Evolutionary conservation across 148 eudicot species (phyloP), one percentile per base, ranked within the genome.

Genomic region (Vaccinium macrocarpon): DNA sequence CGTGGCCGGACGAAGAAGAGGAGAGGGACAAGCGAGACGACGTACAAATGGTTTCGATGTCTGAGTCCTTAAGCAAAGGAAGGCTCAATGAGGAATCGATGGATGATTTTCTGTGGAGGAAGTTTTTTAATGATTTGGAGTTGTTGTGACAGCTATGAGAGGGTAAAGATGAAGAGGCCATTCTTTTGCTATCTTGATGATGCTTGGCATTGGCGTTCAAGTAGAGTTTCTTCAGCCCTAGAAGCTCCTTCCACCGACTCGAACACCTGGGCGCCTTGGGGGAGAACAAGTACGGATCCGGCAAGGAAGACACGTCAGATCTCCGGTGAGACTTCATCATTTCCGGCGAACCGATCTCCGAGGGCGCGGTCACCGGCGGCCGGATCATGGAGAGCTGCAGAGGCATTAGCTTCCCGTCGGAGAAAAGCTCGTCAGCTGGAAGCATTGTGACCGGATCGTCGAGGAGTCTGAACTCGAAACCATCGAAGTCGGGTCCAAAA

Each of bases 201-300:
- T 85, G 82, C 73, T 86, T 84, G 55, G 78, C 76, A 56, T 75
- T 89, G 87, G 32, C 84, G 85, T 81, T 88, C 19, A 88, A 88
- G 78, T 85, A 78, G 9, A 90, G 89, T 49, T 88, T 97, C 87
- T 88, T 93, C 56, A 94, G 81, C 4, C 98, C 98, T 51, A 95
- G 81, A 38, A 95, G 87, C 87, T 97, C 97, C 64, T 89, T 94
- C 98, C 98, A 95, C 5, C 97, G 88, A 52, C 90, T 91, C 1
- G 99, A 90, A 86, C 99, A 97, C 80, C 95, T 79, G 18, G 98
- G 98, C 4, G 98, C 99, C 59, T 93, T 95, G 0, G 99, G 99
- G 1, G 98, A 94, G 53, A 91, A 92, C 83, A 93, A 53, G 68
- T 90, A 90, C 53, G 91, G 91, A 81, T 91, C 94, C 18, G 64